Evolutionary conservation across 192 early-diverging fungal species (phyloP).

Genomic region (Glomus cerebriforme): DNA sequence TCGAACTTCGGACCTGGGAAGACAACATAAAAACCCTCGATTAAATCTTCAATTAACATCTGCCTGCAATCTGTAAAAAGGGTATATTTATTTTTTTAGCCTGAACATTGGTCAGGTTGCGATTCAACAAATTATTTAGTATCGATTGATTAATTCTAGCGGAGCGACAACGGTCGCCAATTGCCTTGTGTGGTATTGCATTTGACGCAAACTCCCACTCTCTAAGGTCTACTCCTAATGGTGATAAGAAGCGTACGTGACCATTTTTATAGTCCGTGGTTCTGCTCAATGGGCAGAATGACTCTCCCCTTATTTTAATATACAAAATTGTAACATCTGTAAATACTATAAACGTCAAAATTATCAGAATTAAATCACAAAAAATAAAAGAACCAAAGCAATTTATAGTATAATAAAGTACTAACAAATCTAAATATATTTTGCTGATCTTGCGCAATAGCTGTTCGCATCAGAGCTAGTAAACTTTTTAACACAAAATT

Average conservation of each 20-base stretch:
- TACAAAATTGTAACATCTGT: background rate
- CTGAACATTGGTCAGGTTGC: slow-evolving; percentile 19
- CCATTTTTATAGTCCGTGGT: slow-evolving; percentile 4
- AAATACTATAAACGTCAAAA: slow-evolving; percentile 3
- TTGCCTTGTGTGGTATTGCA: slow-evolving; percentile 28
- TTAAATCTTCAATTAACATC: slow-evolving; percentile 31
- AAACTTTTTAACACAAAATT: slow-evolving; percentile 20
- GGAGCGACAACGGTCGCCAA: slow-evolving; percentile 25
- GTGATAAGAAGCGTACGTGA: slow-evolving; percentile 11
- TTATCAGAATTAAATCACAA: background rate
- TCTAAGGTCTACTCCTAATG: slow-evolving; percentile 29
- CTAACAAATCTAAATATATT: slow-evolving; percentile 33
- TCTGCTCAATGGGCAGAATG: slow-evolving; percentile 23
- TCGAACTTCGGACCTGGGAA: slow-evolving; percentile 19
- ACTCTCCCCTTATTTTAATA: slow-evolving; percentile 8
- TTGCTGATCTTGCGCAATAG: slow-evolving; percentile 20
- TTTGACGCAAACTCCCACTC: slow-evolving; percentile 32
- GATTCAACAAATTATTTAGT: slow-evolving; percentile 29
- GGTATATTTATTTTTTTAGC: slow-evolving; percentile 16
- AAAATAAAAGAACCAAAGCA: too few species aligned
- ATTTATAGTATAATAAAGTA: background rate
- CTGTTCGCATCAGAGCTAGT: slow-evolving; percentile 25
- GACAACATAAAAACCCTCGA: slow-evolving; percentile 31
- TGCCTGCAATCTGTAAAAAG: slow-evolving; percentile 34
- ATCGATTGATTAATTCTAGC: slow-evolving; percentile 33